These are phyloP conservation scores for Mallotus nudiflorus DNA, from an alignment of 345 rosid genomes.

Conservation along the genomic window DNA sequence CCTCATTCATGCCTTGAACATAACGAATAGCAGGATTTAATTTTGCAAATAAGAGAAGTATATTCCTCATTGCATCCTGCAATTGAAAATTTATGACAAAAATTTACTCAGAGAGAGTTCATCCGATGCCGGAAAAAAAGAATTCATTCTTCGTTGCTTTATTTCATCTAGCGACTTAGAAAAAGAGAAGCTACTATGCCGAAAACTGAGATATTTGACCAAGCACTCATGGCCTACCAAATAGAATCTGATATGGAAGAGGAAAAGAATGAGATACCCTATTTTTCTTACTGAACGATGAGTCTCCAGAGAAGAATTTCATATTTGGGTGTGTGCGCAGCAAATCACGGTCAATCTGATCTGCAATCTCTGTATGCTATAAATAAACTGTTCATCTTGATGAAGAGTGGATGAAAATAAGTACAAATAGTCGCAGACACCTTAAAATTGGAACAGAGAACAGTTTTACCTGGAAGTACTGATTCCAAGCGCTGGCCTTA, in stretches of 20 bases:
- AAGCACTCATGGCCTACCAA: not conserved
- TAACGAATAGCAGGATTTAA: slow-evolving; percentile 73
- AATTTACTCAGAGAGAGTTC: slow-evolving; percentile 5
- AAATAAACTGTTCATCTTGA: slow-evolving; percentile 17
- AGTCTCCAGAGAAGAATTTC: slow-evolving; percentile 64
- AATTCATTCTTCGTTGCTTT: too few relatives aligned
- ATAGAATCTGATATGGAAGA: not conserved
- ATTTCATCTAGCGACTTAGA: not conserved
- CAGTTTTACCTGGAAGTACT: slow-evolving; percentile 55
- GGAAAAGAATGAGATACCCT: slow-evolving; percentile 34
- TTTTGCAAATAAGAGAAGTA: slow-evolving; percentile 68
- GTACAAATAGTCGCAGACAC: slow-evolving; percentile 1
- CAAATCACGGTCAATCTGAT: slow-evolving; percentile 76
- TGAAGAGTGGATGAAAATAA: slow-evolving; percentile 15
- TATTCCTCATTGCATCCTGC: slow-evolving; percentile 68
- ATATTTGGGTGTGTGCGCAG: slow-evolving; percentile 69
- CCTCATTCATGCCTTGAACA: slow-evolving; percentile 87
- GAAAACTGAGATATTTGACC: not conserved
- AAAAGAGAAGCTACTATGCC: not conserved
- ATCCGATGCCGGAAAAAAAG: too few relatives aligned
- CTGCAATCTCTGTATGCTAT: slow-evolving; percentile 63
- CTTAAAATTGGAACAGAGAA: not conserved
- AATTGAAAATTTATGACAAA: slow-evolving; percentile 5
- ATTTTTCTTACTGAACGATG: slow-evolving; percentile 54
- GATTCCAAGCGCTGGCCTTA: slow-evolving; percentile 64